Conservation (phyloP, 768 basidiomycete genomes). For the Russula emetica region DNA sequence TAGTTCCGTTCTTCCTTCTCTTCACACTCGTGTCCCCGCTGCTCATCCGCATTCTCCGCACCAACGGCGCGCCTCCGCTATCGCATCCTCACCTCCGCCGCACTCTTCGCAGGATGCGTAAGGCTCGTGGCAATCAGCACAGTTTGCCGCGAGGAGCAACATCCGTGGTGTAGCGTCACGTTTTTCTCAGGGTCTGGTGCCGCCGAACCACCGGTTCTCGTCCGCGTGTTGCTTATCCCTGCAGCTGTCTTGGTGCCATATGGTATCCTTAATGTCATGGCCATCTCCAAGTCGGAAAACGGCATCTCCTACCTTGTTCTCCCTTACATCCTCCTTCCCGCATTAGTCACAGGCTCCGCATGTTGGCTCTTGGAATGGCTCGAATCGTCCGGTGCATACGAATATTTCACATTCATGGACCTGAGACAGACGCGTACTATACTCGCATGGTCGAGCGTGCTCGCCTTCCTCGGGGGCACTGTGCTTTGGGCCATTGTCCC, state of each 20-base stretch:
- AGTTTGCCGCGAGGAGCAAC: conserved; percentile 92
- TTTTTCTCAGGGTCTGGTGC: conserved; percentile 76
- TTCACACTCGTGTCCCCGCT: conserved; percentile 59
- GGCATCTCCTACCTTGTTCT: conserved; percentile 67
- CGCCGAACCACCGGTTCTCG: conserved; percentile 57
- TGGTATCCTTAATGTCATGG: conserved; percentile 51
- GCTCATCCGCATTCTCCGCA: conserved; percentile 58
- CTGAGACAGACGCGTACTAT: conserved; percentile 56
- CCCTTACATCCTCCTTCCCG: conserved; percentile 51
- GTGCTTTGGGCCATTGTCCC: conserved; percentile 70
- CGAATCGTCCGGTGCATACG: conserved; percentile 48
- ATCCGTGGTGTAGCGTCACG: conserved; percentile 82
- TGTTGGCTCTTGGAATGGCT: conserved; percentile 85
- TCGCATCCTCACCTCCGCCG: conserved; percentile 70
- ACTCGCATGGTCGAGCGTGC: conserved; percentile 52
- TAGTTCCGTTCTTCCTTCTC: conserved; percentile 69
- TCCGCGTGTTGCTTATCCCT: conserved; percentile 56
- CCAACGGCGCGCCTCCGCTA: conserved; percentile 64
- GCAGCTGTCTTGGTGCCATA: conserved; percentile 55
- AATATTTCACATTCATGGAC: conserved; percentile 31
- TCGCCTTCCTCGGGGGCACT: conserved; percentile 50
- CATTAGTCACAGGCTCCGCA: conserved; percentile 53
- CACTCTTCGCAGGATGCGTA: conserved; percentile 60
- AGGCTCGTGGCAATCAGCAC: conserved; percentile 80
- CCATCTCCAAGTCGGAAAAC: conserved; percentile 65